phyloP scores from a whole-genome alignment of 805 yeast species.

The Saccharomycodes ludwigii region DNA sequence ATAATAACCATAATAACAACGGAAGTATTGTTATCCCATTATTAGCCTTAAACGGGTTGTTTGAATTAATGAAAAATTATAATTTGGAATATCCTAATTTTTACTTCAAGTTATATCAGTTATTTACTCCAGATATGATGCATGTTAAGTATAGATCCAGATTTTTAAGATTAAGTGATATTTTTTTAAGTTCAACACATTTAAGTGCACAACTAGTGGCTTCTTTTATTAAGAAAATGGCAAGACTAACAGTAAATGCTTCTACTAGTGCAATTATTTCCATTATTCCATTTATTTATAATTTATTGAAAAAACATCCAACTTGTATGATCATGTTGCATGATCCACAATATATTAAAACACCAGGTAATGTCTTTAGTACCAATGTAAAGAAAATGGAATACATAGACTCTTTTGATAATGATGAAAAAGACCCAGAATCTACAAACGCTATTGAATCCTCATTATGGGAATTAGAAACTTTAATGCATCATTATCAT shows the following conservation, averaged over 20 bases:
- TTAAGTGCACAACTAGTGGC: slow-evolving; percentile 75
- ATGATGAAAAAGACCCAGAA: slow-evolving; percentile 58
- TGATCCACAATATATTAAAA: slow-evolving; percentile 21
- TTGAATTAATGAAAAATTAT: slow-evolving; percentile 66
- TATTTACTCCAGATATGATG: slow-evolving; percentile 63
- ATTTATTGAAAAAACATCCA: slow-evolving; percentile 82
- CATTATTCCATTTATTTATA: slow-evolving; percentile 82
- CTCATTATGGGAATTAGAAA: slow-evolving; percentile 85
- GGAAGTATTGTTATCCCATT: slow-evolving; percentile 51
- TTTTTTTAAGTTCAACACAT: slow-evolving; percentile 80
- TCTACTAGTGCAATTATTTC: slow-evolving; percentile 86
- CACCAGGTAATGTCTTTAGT: slow-evolving; percentile 16
- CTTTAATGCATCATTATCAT: slow-evolving; percentile 76
- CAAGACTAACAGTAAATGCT: slow-evolving; percentile 61
- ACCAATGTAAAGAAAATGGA: slow-evolving; percentile 17
- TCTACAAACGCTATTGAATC: slow-evolving; percentile 69
- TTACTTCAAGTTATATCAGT: slow-evolving; percentile 66
- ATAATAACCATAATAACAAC: no score
- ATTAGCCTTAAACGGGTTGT: slow-evolving; percentile 76
- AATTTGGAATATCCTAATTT: slow-evolving; percentile 91
- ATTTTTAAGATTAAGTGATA: slow-evolving; percentile 75
- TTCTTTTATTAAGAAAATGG: slow-evolving; percentile 73
- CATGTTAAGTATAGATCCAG: slow-evolving; percentile 75
- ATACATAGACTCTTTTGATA: slow-evolving; percentile 55
- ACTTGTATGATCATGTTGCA: slow-evolving; percentile 87